Evolutionary conservation across 306 rosid species (phyloP), one percentile per base, ranked within the genome.

Genomic region (Dryas octopetala): DNA sequence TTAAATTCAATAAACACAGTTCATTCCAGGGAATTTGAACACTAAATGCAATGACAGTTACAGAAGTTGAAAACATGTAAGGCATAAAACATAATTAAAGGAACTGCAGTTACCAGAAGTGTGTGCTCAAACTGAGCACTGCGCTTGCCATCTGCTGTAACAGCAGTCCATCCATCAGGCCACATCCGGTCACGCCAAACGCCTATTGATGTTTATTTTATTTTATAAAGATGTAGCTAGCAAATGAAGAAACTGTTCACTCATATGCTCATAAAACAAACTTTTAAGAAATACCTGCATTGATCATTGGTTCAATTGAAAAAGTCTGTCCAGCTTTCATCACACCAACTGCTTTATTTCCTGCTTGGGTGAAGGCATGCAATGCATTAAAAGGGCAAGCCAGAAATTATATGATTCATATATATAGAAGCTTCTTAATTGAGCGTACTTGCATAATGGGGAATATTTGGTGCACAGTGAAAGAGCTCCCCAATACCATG

Each of bases 401-500:
- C 47, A 38, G 28, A 47, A 65, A 70, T 32, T 9, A 32, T 9
- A 55, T 6, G 9, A 58, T 38, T 8, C 32, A 43, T 38, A 55
- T 4, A 67, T 17, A 8, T n/a, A 62, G 9, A 45, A 17, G 50
- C 49, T 59, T 15, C 59, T 55, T 67, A 15, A 26, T 26, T 45
- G 1, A 54, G 63, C 85, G 85, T 95, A 95, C 99, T 89, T 79
- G 83, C 87, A 70, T 95, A 95, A 77, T 95, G 99, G 61, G 90
- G 97, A 86, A 95, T 95, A 74, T 90, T 83, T 68, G 99, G 97
- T 41, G 97, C 99, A 81, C 97, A 95, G 69, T 89, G 99, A 83
- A 90, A 95, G 80, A 92, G 99, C 84, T 95, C 99, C 76, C 99
- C 99, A 75, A 95, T 92, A 70, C 99, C 99, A 85, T 95, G 99